Base-by-base conservation (phyloP, 2,329 filamentous ascomycete genomes). In the Neonectria sp. region DNA sequence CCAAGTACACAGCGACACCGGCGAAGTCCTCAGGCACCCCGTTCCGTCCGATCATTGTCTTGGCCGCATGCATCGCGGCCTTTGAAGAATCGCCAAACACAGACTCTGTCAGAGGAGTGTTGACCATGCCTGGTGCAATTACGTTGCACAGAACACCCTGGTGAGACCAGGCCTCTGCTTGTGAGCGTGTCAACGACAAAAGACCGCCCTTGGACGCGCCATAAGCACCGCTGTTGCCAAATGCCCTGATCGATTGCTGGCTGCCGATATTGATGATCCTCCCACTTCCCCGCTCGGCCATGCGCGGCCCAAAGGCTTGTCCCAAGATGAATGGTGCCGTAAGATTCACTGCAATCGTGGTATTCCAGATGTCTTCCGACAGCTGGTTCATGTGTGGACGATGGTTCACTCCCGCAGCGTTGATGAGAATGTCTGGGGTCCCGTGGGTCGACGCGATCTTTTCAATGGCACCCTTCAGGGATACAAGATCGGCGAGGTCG, bases 91-190 rank as follows among this genome's bases (percentile, higher is more conserved):
- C 78, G 0, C 51, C 51, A 4, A 79, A 68, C 0, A 77, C 68
- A 7, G 53, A 63, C 1, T 63, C 69, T 0, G 76, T 73, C 69
- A 79, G 68, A 0, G 75, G 71, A 3, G 79, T 80, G 3, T 76
- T 69, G 2, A 80, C 79, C 0, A 80, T 48, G 0, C 78, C 79
- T 0, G 79, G 79, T 0, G 78, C 79, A 11, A 81, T 58, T 0
- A 79, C 78, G 29, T 80, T 81, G 35, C 79, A 80, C 0, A 80
- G 31, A 5, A 80, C 79, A 6, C 79, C 79, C 0, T 69, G 68
- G 0, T 60, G 67, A n/a, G 78, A 80, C 79, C 79, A 80, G 0
- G 78, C 79, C 46, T 80, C 79, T 0, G 79, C 78, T 53, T 81
- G 79, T 0, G 78, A 78, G 1, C 79, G 70, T 3, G 79, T 81